These are phyloP conservation scores for Lachancea waltii DNA, from an alignment of 805 yeast genomes.

Conservation along the genomic window DNA sequence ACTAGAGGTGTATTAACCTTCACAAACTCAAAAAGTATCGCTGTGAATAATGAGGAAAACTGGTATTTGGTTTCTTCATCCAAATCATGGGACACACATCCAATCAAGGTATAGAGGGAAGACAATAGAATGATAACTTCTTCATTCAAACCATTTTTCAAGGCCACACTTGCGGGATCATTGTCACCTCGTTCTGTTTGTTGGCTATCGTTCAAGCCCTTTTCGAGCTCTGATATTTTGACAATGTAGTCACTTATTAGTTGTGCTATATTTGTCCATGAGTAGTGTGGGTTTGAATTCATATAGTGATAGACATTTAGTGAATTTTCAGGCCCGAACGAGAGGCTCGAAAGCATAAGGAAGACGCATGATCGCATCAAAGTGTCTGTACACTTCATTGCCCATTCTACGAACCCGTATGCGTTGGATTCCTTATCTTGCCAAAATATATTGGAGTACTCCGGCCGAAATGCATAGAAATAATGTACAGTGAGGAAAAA, in stretches of 20 bases:
- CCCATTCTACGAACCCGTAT: constrained; percentile 84
- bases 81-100: constrained; percentile 40
- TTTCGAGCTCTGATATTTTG: constrained; percentile 34
- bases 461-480: constrained; percentile 57
- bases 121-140: constrained; percentile 72
- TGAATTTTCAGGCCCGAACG: constrained; percentile 54
- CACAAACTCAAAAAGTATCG: constrained; percentile 40
- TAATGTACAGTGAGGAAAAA: constrained; percentile 71
- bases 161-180: constrained; percentile 28
- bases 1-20: constrained; percentile 41
- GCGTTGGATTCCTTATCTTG: constrained; percentile 55
- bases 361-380: constrained; percentile 78
- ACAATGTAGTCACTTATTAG: constrained; percentile 48
- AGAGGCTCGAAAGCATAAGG: constrained; percentile 67
- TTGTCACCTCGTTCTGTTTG: constrained; percentile 23
- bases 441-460: constrained; percentile 61
- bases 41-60: constrained; percentile 24
- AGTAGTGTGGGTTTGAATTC: constrained; percentile 35
- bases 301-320: constrained; percentile 45
- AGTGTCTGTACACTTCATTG: constrained; percentile 71
- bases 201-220: constrained; percentile 21
- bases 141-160: constrained; percentile 61
- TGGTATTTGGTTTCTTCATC: constrained; percentile 21
- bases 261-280: constrained; percentile 51
- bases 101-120: constrained; percentile 63